These are phyloP conservation scores for Calonectria multiphialidica DNA, from an alignment of 2,329 filamentous ascomycete genomes.

Conservation along the genomic window DNA sequence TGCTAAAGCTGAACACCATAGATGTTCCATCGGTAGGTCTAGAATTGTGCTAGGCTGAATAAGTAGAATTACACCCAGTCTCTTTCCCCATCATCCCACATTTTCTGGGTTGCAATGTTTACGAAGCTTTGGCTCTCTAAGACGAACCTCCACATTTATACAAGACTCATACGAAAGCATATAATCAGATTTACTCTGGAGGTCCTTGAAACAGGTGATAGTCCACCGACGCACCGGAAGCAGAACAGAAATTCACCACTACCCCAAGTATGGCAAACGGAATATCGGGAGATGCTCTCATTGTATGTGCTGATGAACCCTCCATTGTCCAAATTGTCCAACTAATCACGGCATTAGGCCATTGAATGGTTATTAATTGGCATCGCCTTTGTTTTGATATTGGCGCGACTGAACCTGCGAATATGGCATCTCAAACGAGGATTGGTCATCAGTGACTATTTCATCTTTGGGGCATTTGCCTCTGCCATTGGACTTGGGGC, in stretches of 20 bases:
- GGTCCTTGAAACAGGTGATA: neutral
- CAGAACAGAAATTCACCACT: no score
- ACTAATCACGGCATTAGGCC: neutral
- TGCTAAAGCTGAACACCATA: neutral
- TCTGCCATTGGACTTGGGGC: neutral
- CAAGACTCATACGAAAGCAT: neutral
- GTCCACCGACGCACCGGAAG: neutral
- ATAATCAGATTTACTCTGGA: neutral
- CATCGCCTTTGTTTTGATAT: neutral
- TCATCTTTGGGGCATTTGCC: conserved; percentile 2
- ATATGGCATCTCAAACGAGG: neutral
- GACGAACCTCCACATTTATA: no score
- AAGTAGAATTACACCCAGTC: neutral
- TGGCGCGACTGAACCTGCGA: conserved; percentile 8
- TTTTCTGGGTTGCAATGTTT: neutral
- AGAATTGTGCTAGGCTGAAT: neutral
- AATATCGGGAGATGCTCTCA: neutral
- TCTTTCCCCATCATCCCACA: neutral
- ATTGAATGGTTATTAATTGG: conserved; percentile 4
- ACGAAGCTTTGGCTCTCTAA: no score
- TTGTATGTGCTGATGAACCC: neutral
- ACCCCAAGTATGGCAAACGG: neutral
- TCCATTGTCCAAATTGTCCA: neutral
- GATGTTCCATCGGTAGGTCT: neutral
- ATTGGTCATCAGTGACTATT: neutral